A percentile compares a stretch with the other conserved stretches of the same genome.
Conservation (phyloP, 495 filamentous ascomycete species). For the Penicillium cosmopolitanum region DNA sequence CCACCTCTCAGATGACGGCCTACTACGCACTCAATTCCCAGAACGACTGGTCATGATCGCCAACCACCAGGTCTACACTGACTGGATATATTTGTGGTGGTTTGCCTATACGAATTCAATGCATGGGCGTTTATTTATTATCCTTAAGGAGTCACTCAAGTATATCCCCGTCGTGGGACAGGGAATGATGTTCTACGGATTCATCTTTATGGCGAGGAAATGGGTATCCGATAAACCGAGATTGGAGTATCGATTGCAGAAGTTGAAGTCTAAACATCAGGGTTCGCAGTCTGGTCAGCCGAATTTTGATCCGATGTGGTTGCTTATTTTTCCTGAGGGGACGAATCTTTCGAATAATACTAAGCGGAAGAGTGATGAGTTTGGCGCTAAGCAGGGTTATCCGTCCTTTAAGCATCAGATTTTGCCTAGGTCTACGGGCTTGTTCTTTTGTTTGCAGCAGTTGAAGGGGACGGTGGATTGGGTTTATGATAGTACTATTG, state of each 20-base stretch:
- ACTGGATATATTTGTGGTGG: slow-evolving; percentile 78
- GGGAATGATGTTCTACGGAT: slow-evolving; percentile 71
- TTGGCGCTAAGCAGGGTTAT: slow-evolving; percentile 58
- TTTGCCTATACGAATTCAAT: slow-evolving; percentile 63
- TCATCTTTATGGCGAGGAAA: slow-evolving; percentile 71
- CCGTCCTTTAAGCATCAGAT: slow-evolving; percentile 57
- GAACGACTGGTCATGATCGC: slow-evolving; percentile 66
- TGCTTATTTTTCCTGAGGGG: slow-evolving; percentile 71
- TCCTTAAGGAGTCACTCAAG: slow-evolving; percentile 69
- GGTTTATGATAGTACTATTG: slow-evolving; percentile 71
- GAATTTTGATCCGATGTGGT: slow-evolving; percentile 69
- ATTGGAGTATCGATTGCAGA: slow-evolving; percentile 60
- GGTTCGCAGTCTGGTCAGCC: slow-evolving; percentile 53
- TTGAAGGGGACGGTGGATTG: slow-evolving; percentile 62
- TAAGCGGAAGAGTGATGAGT: slow-evolving; percentile 55
- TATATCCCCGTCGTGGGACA: slow-evolving; percentile 65
- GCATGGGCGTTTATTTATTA: slow-evolving; percentile 72
- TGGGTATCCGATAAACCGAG: slow-evolving; percentile 66
- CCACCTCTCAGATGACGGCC: slow-evolving; percentile 55
- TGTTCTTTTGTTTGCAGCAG: slow-evolving; percentile 66
- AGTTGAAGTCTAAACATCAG: slow-evolving; percentile 55
- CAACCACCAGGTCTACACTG: slow-evolving; percentile 73
- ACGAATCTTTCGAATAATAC: slow-evolving; percentile 67
- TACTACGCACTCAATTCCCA: slow-evolving; percentile 59
- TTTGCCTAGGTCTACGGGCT: slow-evolving; percentile 65